These are phyloP conservation scores for Cladophialophora immunda DNA, from an alignment of 2,329 filamentous ascomycete species.

Conservation along the genomic window DNA sequence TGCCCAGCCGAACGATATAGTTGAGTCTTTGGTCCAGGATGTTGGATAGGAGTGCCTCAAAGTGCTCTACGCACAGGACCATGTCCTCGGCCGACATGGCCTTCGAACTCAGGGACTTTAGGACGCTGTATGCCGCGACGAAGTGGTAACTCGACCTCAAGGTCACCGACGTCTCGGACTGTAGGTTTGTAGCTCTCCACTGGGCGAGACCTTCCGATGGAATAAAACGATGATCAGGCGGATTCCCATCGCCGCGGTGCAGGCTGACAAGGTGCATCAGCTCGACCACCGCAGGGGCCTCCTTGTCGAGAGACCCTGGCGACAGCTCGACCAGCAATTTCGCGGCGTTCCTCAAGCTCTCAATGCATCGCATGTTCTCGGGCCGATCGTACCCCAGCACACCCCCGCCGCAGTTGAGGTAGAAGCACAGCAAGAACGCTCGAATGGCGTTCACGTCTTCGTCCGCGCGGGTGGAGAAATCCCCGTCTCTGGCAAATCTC, in stretches of 20 bases:
- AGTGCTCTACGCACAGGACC: constrained; percentile 12
- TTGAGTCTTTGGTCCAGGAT: constrained; percentile 15
- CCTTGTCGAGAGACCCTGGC: constrained; percentile 13
- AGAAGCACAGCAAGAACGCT: constrained; percentile 33
- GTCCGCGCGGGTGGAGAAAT: not conserved
- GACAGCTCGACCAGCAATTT: constrained; percentile 13
- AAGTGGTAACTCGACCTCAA: constrained; percentile 28
- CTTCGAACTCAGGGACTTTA: constrained; percentile 14
- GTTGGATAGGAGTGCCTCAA: constrained; percentile 18
- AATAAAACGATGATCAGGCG: not conserved
- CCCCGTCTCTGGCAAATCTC: not conserved
- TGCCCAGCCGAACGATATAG: constrained; percentile 26
- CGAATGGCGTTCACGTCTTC: constrained; percentile 18
- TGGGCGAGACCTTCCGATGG: not conserved
- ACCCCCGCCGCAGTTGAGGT: constrained; percentile 26
- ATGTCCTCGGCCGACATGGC: constrained; percentile 10
- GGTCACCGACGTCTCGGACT: not conserved
- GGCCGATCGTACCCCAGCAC: constrained; percentile 33
- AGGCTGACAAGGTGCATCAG: constrained; percentile 22
- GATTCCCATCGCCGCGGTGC: not conserved
- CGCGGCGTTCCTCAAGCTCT: constrained; percentile 21
- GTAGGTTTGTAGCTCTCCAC: constrained; percentile 11
- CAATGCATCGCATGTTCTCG: constrained; percentile 29
- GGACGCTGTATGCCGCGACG: constrained; percentile 20
- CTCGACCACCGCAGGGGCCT: constrained; percentile 21